phyloP scores from a whole-genome alignment of 164 flowering plant species.

The Amborella trichopoda region DNA sequence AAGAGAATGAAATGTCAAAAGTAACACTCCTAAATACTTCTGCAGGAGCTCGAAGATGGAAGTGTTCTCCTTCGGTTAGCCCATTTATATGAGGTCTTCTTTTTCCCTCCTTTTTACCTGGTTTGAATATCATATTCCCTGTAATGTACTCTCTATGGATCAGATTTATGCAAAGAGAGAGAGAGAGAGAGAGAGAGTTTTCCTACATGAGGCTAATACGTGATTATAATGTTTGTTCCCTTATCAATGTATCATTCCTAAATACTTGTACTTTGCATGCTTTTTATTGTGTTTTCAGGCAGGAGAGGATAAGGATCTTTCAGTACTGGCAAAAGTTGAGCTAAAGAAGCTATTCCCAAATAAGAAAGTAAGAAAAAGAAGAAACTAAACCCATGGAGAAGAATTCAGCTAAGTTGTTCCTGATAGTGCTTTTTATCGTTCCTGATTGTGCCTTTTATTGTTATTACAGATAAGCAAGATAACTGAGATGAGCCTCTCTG shows the following conservation, averaged over 20 bases:
- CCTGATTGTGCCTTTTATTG: background rate
- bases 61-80: slow-evolving; percentile 84
- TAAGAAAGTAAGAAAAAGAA: slow-evolving; percentile 71
- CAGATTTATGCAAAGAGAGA: too few species aligned
- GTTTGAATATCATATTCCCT: background rate
- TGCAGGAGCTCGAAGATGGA: slow-evolving; percentile 78
- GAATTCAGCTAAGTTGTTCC: background rate
- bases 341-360: slow-evolving; percentile 56
- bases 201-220: background rate
- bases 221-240: background rate
- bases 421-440: background rate
- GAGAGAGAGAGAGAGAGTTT: background rate
- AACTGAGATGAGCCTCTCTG: slow-evolving; percentile 71
- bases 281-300: slow-evolving; percentile 17
- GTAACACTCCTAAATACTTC: background rate
- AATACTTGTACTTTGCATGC: too few species aligned
- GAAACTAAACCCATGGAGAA: too few species aligned
- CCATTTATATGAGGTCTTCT: slow-evolving; percentile 75
- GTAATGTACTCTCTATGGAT: background rate
- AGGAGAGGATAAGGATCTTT: slow-evolving; percentile 75
- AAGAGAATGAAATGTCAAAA: too few species aligned
- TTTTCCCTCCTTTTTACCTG: background rate
- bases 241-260: background rate
- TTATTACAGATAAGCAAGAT: slow-evolving; percentile 51
- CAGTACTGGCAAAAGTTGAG: slow-evolving; percentile 47